Conservation (phyloP, 2,329 filamentous ascomycete species). For the Botrytis sinoallii region DNA sequence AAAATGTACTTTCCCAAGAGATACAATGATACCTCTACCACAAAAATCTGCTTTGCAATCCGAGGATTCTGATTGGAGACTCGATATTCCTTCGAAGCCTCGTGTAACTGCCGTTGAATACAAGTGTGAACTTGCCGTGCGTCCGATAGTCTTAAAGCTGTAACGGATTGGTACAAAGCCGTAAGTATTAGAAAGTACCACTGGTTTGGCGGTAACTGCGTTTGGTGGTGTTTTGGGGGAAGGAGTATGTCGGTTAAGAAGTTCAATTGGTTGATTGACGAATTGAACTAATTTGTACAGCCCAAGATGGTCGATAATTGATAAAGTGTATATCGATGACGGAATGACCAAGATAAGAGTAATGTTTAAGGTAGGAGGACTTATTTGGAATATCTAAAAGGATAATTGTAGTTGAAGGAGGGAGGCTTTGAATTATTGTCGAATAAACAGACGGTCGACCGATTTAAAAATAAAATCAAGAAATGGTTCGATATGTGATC, state of each 20-base stretch:
- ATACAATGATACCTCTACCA: slow-evolving; percentile 3
- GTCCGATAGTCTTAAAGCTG: no score
- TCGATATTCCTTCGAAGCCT: not conserved
- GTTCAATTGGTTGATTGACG: slow-evolving; percentile 6
- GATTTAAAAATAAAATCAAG: not conserved
- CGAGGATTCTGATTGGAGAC: slow-evolving; percentile 10
- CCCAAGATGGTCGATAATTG: not conserved
- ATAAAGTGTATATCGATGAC: not conserved
- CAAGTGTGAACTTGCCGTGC: not conserved
- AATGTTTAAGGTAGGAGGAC: not conserved
- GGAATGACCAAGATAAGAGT: slow-evolving; percentile 1
- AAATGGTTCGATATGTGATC: not conserved
- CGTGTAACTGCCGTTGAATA: not conserved
- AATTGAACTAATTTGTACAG: not conserved
- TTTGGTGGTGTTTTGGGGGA: not conserved
- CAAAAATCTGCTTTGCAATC: slow-evolving; percentile 17
- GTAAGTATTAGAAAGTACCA: not conserved
- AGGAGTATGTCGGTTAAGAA: not conserved
- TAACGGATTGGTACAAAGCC: not conserved
- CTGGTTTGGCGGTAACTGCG: not conserved
- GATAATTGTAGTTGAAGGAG: not conserved
- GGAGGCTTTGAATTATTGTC: not conserved
- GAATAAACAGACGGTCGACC: not conserved
- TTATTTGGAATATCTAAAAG: not conserved
- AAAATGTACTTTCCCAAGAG: not conserved